A percentile compares a stretch with the other conserved stretches of the same genome.
phyloP scores from a whole-genome alignment of 805 yeast species.

The Hanseniaspora occidentalis region DNA sequence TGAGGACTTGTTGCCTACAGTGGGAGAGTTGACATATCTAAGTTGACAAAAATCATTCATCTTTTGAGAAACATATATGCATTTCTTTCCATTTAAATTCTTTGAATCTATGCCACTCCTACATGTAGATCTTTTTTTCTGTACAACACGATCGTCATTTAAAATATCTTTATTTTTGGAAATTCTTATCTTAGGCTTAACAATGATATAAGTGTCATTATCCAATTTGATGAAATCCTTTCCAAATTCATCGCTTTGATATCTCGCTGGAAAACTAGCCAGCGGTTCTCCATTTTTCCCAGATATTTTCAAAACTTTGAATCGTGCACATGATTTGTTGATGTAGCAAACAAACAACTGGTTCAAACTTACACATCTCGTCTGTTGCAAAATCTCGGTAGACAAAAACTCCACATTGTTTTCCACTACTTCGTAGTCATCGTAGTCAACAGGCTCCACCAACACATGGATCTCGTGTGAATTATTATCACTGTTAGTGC shows the following conservation, averaged over 20 bases:
- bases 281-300: conserved; percentile 22
- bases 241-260: conserved; percentile 26
- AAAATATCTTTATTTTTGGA: conserved; percentile 13
- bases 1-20: too few species aligned
- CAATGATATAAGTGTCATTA: conserved; percentile 42
- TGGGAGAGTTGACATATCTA: too few species aligned
- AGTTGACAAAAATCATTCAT: too few species aligned
- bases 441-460: conserved; percentile 62
- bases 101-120: too few species aligned
- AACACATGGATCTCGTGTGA: conserved; percentile 32
- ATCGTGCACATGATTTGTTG: conserved; percentile 44
- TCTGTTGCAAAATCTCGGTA: conserved; percentile 60
- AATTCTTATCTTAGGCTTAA: conserved; percentile 54
- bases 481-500: background rate
- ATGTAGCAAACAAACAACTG: conserved; percentile 63
- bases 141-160: too few species aligned
- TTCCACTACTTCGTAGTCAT: conserved; percentile 90
- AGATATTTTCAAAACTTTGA: conserved; percentile 37
- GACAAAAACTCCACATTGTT: conserved; percentile 69
- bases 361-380: conserved; percentile 53
- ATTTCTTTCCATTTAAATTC: too few species aligned
- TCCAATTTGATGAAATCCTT: conserved; percentile 39
- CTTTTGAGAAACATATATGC: too few species aligned
- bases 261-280: background rate
- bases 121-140: too few species aligned